phyloP scores from a whole-genome alignment of 2,329 filamentous ascomycete genomes.

The Mariannaea elegans region DNA sequence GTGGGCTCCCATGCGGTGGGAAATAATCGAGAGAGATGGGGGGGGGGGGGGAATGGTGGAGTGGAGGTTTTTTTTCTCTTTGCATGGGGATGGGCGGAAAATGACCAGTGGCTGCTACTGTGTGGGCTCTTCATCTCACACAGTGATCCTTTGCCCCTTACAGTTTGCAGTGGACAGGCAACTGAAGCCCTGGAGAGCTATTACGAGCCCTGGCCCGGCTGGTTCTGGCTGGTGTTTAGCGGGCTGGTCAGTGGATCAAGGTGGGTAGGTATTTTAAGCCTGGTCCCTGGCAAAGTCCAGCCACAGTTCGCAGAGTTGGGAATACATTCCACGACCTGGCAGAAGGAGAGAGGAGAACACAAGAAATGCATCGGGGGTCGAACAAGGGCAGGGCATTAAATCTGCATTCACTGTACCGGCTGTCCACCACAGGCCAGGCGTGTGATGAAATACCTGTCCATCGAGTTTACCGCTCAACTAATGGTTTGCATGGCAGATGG shows the following conservation, averaged over 20 bases:
- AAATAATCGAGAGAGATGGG: constrained; percentile 23
- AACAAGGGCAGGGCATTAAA: too few species aligned
- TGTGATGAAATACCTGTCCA: constrained; percentile 1
- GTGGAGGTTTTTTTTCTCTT: constrained; percentile 37
- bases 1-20: constrained; percentile 33
- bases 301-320: too few species aligned
- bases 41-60: constrained; percentile 20
- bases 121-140: constrained; percentile 2
- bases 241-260: background rate
- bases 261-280: too few species aligned
- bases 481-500: constrained; percentile 22
- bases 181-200: constrained; percentile 1
- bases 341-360: too few species aligned
- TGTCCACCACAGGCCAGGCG: too few species aligned
- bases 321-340: too few species aligned
- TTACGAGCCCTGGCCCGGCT: constrained; percentile 13
- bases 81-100: constrained; percentile 6
- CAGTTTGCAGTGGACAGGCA: background rate
- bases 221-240: constrained; percentile 5
- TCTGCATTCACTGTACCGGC: too few species aligned
- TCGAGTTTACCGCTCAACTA: background rate
- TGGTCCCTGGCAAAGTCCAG: too few species aligned
- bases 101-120: background rate
- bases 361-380: too few species aligned
- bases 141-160: constrained; percentile 13